Conservation (phyloP, 2,329 filamentous ascomycete genomes). For the Pestalotiopsis sp. region DNA sequence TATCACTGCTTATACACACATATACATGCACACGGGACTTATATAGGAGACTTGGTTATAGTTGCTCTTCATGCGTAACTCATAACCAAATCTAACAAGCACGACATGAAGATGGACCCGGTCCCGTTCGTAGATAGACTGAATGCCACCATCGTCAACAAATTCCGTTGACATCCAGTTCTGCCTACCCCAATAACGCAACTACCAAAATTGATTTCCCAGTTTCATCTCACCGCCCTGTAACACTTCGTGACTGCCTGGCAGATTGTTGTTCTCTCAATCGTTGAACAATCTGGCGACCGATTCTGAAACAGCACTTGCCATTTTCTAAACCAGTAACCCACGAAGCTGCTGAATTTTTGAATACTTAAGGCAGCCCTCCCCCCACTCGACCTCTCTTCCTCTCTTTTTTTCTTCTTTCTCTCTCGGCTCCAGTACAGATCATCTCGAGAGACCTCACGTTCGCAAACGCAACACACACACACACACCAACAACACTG, state of each 20-base stretch:
- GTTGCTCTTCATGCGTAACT: neutral
- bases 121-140: neutral
- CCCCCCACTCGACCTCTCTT: neutral
- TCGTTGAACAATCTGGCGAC: neutral
- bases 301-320: neutral
- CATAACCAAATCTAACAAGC: neutral
- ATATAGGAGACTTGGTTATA: neutral
- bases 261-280: neutral
- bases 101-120: neutral
- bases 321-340: neutral
- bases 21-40: neutral
- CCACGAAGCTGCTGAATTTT: neutral
- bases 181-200: neutral
- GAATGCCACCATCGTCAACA: neutral
- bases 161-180: neutral
- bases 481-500: neutral
- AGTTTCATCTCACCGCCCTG: neutral
- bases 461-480: neutral
- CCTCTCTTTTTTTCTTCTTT: neutral
- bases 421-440: neutral
- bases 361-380: neutral
- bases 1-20: neutral
- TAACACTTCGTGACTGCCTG: neutral
- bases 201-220: neutral
- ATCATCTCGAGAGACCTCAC: neutral